phyloP scores from a whole-genome alignment of 2,329 filamentous ascomycete genomes.

The Pseudogymnoascus sp. region DNA sequence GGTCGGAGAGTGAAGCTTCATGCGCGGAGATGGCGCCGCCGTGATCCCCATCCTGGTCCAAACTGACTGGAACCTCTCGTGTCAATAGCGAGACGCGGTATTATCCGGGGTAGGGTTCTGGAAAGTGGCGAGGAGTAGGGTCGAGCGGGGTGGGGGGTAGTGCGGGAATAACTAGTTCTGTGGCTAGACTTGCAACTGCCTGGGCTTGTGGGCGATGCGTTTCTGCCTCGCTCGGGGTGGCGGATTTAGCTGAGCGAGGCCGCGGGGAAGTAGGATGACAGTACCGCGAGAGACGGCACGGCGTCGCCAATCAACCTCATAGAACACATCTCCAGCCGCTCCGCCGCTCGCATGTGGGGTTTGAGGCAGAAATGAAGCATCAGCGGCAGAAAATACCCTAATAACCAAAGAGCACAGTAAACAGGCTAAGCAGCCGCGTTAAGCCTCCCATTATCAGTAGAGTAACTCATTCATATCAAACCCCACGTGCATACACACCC shows the following conservation, averaged over 20 bases:
- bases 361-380: neutral
- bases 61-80: neutral
- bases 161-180: neutral
- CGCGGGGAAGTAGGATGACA: neutral
- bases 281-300: neutral
- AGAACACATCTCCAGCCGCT: neutral
- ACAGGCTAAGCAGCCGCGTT: neutral
- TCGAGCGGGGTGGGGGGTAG: neutral
- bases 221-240: neutral
- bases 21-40: neutral
- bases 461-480: neutral
- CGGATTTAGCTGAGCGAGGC: neutral
- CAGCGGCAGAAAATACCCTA: neutral
- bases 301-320: neutral
- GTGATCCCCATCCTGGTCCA: neutral
- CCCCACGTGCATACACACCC: neutral
- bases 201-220: neutral
- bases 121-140: neutral
- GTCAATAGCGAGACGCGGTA: neutral
- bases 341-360: neutral
- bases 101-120: neutral
- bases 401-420: neutral
- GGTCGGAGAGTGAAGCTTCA: constrained; percentile 2
- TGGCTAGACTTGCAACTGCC: neutral
- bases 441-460: neutral